Evolutionary conservation across 2,329 filamentous ascomycete species (phyloP).

Genomic region (Ceratocystis destructans): DNA sequence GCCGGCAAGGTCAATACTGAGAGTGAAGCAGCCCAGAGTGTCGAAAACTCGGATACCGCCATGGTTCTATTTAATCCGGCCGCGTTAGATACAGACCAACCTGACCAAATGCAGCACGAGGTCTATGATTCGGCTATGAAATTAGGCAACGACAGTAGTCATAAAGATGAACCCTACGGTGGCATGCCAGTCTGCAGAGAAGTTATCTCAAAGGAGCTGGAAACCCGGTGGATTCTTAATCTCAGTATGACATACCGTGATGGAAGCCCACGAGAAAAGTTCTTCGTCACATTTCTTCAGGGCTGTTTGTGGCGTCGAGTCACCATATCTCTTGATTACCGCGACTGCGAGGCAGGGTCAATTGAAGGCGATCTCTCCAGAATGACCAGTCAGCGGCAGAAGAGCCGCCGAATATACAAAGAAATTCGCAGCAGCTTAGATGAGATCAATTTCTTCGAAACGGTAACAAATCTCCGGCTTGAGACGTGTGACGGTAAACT

Average conservation of each 20-base stretch:
- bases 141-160: neutral
- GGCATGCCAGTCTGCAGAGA: slow-evolving; percentile 23
- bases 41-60: neutral
- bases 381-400: slow-evolving; percentile 75
- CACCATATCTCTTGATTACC: slow-evolving; percentile 88
- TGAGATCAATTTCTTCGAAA: slow-evolving; percentile 94
- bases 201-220: slow-evolving; percentile 65
- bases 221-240: slow-evolving; percentile 87
- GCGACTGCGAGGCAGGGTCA: slow-evolving; percentile 62
- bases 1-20: neutral
- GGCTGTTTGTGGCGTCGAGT: slow-evolving; percentile 72
- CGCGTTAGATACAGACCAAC: neutral
- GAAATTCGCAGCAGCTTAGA: slow-evolving; percentile 79
- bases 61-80: neutral
- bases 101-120: neutral
- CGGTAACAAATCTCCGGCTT: slow-evolving; percentile 88
- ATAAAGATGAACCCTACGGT: slow-evolving; percentile 11
- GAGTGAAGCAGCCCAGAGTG: neutral
- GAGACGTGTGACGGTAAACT: slow-evolving; percentile 77
- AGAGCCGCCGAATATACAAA: slow-evolving; percentile 85
- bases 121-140: neutral
- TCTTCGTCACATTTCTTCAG: slow-evolving; percentile 90
- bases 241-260: slow-evolving; percentile 97
- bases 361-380: slow-evolving; percentile 70
- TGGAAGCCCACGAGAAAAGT: slow-evolving; percentile 84